phyloP scores from a whole-genome alignment of 106 monocot genomes.

The Chionographis japonica region DNA sequence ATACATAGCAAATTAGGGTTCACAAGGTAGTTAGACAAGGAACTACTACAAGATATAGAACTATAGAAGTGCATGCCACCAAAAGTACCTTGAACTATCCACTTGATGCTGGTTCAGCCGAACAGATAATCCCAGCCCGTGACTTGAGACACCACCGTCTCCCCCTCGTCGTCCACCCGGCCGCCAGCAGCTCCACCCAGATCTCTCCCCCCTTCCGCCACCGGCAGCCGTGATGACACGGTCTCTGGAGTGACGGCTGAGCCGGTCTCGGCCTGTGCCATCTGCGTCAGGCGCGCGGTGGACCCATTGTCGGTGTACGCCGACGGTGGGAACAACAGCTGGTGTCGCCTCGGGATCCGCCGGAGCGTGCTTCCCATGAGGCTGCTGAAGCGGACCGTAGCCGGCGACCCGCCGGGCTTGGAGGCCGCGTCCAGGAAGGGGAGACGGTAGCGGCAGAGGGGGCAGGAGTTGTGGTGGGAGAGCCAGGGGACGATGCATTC shows the following conservation, averaged over 20 bases:
- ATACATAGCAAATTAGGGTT: no score
- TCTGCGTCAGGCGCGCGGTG: slow-evolving; percentile 15
- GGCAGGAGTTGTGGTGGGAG: slow-evolving; percentile 56
- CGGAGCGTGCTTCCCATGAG: neutral
- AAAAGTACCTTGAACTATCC: no score
- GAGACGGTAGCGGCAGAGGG: slow-evolving; percentile 48
- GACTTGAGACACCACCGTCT: slow-evolving; percentile 23
- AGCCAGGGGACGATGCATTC: slow-evolving; percentile 78
- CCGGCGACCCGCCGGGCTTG: neutral
- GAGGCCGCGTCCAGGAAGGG: neutral
- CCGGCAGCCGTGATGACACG: slow-evolving; percentile 23
- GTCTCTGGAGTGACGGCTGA: slow-evolving; percentile 25
- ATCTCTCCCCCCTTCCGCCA: neutral
- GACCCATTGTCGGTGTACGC: neutral
- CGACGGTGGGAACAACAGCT: neutral
- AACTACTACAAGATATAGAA: no score
- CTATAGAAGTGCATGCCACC: no score
- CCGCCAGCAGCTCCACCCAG: neutral
- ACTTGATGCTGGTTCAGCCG: slow-evolving; percentile 3
- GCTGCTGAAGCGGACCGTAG: neutral
- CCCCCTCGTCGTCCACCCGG: slow-evolving; percentile 20
- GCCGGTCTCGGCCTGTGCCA: slow-evolving; percentile 21
- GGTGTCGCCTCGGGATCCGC: slow-evolving; percentile 1
- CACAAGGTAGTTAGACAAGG: no score
- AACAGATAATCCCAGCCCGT: slow-evolving; percentile 16